These are phyloP conservation scores for Pseudogymnoascus sp. DNA, from an alignment of 2,329 filamentous ascomycete species.

Conservation along the genomic window DNA sequence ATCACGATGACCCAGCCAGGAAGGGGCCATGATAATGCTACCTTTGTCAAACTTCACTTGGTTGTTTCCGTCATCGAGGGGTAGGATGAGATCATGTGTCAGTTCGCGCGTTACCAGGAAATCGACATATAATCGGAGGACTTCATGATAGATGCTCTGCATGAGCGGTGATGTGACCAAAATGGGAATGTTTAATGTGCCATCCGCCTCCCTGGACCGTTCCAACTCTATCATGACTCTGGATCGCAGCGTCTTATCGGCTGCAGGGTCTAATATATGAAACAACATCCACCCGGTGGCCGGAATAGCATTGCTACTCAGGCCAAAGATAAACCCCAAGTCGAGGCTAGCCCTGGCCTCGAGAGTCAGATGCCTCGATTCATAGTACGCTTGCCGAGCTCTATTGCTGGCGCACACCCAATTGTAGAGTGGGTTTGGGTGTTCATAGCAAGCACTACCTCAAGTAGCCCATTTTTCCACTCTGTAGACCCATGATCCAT, in stretches of 20 bases:
- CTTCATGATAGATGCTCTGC: constrained; percentile 28
- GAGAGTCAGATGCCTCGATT: not conserved
- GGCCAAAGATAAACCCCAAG: constrained; percentile 26
- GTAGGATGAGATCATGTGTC: constrained; percentile 20
- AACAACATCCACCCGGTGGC: constrained; percentile 28
- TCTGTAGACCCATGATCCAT: too few species aligned
- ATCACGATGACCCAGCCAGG: constrained; percentile 24
- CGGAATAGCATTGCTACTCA: constrained; percentile 27
- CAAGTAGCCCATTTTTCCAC: too few species aligned
- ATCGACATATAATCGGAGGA: constrained; percentile 27
- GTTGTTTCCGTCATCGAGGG: constrained; percentile 11
- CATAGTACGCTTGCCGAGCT: not conserved
- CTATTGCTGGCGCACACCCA: too few species aligned
- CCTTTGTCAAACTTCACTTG: constrained; percentile 10
- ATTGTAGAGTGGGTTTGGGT: too few species aligned
- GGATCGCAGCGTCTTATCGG: constrained; percentile 18
- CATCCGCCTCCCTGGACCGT: constrained; percentile 17
- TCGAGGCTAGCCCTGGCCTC: not conserved
- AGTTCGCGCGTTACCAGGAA: constrained; percentile 25
- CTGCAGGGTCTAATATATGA: constrained; percentile 24
- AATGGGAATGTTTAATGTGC: constrained; percentile 15
- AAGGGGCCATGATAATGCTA: constrained; percentile 23
- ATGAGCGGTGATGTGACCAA: constrained; percentile 26
- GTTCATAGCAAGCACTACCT: too few species aligned
- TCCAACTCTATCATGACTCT: constrained; percentile 24